phyloP scores from a whole-genome alignment of 2,329 filamentous ascomycete genomes.

The Aspergillus terreus region DNA sequence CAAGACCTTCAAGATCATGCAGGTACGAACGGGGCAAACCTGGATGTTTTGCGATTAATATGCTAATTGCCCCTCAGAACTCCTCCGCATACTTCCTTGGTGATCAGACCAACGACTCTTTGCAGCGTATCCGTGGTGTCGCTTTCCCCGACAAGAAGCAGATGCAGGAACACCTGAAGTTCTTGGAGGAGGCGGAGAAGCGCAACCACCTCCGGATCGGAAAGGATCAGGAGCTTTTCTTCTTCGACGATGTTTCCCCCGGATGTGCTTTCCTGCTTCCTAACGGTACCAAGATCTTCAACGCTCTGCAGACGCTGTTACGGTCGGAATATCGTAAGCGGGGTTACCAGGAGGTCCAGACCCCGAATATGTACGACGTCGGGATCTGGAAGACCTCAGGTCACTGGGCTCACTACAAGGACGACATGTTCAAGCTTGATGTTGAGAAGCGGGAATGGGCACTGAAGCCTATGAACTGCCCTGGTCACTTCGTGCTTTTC shows the following conservation, averaged over 20 bases:
- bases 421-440: constrained; percentile 90
- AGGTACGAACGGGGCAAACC: constrained; percentile 42
- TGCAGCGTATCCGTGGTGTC: constrained; percentile 95
- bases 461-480: constrained; percentile 98
- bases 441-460: constrained; percentile 79
- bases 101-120: constrained; percentile 86
- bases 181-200: constrained; percentile 96
- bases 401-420: constrained; percentile 89
- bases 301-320: constrained; percentile 77
- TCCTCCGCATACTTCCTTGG: constrained; percentile 88
- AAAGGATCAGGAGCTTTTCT: constrained; percentile 93
- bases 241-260: constrained; percentile 92
- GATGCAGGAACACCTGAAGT: constrained; percentile 89
- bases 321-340: constrained; percentile 87
- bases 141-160: constrained; percentile 96
- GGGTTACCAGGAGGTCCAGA: constrained; percentile 91
- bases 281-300: constrained; percentile 90
- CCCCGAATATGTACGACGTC: constrained; percentile 94
- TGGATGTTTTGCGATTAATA: background rate
- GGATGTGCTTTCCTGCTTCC: constrained; percentile 90
- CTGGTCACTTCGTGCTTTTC: constrained; percentile 88
- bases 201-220: constrained; percentile 92
- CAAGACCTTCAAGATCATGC: constrained; percentile 92
- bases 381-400: constrained; percentile 91
- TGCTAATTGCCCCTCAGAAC: constrained; percentile 46